Evolutionary conservation across 306 rosid species (phyloP), one percentile per base, ranked within the genome.

Genomic region (Arachis stenosperma): DNA sequence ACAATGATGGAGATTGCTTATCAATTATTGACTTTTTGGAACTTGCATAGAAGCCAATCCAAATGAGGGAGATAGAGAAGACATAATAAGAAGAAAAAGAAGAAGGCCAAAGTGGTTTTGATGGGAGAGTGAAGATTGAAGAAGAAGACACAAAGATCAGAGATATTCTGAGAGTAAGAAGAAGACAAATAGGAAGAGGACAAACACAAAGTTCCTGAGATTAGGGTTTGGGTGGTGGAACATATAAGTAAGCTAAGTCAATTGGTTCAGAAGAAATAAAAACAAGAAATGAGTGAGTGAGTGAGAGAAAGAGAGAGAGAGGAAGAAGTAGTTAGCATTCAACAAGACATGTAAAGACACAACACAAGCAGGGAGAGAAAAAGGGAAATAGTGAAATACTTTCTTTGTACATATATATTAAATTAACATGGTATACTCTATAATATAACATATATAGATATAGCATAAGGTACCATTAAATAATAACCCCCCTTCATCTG

Each of bases 321-420:
- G 70, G 81, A 62, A 83, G 56, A 79, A 79, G 78, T 75, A 75
- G 6, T 75, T 15, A 78, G 75, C 77, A 83, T 74, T 75, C 80
- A 82, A 83, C 96, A 76, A 81, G 51, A 70, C 71, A 85, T 65
- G 73, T 84, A 78, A 83, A 84, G 89, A 84, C 91, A 87, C 75
- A 83, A 76, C 70, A 77, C 58, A 0, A 81, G 62, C 17, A 59
- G 59, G 48, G 33, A 60, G 43, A 27, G 42, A 33, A 47, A 33
- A 15, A 66, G 6, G 60, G 42, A 56, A 76, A 60, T 14, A 33
- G 6, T 54, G 42, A 56, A 76, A 60, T 14, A 33, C 33, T 44
- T 78, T 48, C 42, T 69, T 42, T 55, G 55, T 62, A 29, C 53
- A 53, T 69, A 15, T 44, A 40, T 37, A 62, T 51, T 33, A 33